Evolutionary conservation across 306 rosid genomes (phyloP).

Genomic region (Calophaca sinica): DNA sequence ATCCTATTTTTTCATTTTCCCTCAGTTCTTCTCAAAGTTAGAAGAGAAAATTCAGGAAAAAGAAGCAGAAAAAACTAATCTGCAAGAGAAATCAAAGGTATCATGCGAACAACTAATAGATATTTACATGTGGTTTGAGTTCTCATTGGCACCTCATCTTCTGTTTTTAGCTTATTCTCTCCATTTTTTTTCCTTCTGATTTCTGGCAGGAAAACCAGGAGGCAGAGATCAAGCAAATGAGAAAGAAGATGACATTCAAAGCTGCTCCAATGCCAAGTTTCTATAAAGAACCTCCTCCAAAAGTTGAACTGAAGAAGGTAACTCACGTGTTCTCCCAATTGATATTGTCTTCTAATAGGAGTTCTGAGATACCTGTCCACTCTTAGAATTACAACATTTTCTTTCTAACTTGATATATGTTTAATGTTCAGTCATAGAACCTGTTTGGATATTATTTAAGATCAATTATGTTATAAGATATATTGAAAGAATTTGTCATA

Average conservation of each 20-base stretch:
- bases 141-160: constrained; percentile 2
- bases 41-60: constrained; percentile 95
- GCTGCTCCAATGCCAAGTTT: constrained; percentile 96
- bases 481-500: too few relatives aligned
- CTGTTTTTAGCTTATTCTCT: constrained; percentile 9
- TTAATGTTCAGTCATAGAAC: too few relatives aligned
- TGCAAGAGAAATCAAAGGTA: constrained; percentile 92
- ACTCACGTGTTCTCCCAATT: neutral
- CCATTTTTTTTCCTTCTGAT: neutral
- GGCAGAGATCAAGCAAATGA: constrained; percentile 86
- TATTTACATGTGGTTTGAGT: constrained; percentile 23
- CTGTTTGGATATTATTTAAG: too few relatives aligned
- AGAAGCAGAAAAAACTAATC: constrained; percentile 80
- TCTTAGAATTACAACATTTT: too few relatives aligned
- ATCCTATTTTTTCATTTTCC: constrained; percentile 36
- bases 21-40: constrained; percentile 85
- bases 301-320: constrained; percentile 88
- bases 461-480: too few relatives aligned
- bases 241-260: constrained; percentile 83
- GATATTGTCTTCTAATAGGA: too few relatives aligned
- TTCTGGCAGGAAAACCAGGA: constrained; percentile 77
- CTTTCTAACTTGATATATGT: too few relatives aligned
- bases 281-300: constrained; percentile 94
- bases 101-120: neutral
- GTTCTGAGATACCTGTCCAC: neutral